phyloP scores from a whole-genome alignment of 108 stramenopile species.

The Pelagomonas calceolata region DNA sequence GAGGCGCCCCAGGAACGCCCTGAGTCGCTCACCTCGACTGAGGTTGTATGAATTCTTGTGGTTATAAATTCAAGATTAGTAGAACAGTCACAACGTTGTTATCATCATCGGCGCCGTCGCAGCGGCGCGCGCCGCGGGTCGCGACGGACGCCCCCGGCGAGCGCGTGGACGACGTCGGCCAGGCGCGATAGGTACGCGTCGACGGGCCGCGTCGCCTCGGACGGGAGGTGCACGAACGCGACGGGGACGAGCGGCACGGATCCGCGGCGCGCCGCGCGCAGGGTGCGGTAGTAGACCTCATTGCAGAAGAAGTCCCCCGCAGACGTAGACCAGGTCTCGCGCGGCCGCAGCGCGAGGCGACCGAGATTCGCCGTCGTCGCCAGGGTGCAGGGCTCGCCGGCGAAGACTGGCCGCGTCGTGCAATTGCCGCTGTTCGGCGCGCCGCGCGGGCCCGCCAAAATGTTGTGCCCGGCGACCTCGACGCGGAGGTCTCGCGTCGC shows the following conservation, averaged over 20 bases:
- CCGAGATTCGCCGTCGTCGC: neutral
- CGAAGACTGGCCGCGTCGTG: neutral
- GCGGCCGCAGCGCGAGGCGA: neutral
- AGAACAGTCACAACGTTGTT: too few relatives aligned
- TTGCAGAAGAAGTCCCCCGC: neutral
- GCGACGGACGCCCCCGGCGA: neutral
- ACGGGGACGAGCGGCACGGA: neutral
- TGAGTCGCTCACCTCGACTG: too few relatives aligned
- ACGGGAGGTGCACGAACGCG: neutral
- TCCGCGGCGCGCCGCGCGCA: neutral
- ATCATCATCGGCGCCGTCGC: too few relatives aligned
- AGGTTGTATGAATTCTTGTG: too few relatives aligned
- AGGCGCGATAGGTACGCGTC: neutral
- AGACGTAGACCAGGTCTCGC: neutral
- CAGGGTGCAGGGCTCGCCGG: neutral
- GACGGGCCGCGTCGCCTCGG: neutral
- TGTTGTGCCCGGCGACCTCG: neutral
- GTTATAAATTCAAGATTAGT: too few relatives aligned
- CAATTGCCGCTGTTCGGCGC: neutral
- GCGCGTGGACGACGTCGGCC: neutral
- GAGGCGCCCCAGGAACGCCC: too few relatives aligned
- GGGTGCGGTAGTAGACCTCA: neutral
- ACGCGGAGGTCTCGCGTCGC: neutral
- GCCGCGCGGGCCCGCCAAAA: neutral
- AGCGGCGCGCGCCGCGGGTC: too few relatives aligned